These are phyloP conservation scores for Pseudopithomyces maydicus DNA, from an alignment of 2,329 filamentous ascomycete genomes.

Conservation along the genomic window DNA sequence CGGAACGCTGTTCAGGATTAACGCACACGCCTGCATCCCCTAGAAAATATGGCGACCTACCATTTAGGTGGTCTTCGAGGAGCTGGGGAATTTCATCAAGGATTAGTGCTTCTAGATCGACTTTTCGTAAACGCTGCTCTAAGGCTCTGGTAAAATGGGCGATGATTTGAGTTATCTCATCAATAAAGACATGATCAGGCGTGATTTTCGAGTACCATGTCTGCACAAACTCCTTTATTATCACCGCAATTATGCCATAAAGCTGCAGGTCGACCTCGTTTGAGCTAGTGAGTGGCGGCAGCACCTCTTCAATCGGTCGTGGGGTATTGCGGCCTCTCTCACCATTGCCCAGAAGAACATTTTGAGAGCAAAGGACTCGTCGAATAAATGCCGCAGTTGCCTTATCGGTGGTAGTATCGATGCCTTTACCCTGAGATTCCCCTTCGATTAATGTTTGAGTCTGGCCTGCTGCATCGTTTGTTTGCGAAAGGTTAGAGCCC, in stretches of 20 bases:
- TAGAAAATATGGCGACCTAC: conserved; percentile 56
- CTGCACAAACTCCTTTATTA: conserved; percentile 88
- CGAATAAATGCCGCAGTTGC: conserved; percentile 83
- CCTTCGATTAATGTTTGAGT: conserved; percentile 20
- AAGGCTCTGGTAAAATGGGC: conserved; percentile 88
- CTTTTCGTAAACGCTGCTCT: conserved; percentile 80
- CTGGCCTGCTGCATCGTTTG: conserved; percentile 19
- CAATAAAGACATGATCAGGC: conserved; percentile 83
- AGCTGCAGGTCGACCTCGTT: conserved; percentile 93
- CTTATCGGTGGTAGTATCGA: conserved; percentile 67
- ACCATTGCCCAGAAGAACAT: conserved; percentile 52
- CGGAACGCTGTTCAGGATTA: conserved; percentile 68
- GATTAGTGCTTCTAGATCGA: conserved; percentile 81
- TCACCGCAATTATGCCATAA: conserved; percentile 88
- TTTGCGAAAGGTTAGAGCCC: conserved; percentile 23
- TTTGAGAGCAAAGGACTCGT: conserved; percentile 78
- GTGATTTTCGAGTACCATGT: conserved; percentile 95
- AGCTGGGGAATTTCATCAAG: conserved; percentile 88
- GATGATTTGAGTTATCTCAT: conserved; percentile 86
- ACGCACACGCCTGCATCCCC: conserved; percentile 22
- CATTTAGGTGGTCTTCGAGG: conserved; percentile 77
- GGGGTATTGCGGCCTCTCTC: conserved; percentile 63
- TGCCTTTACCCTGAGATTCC: conserved; percentile 31
- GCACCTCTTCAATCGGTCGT: conserved; percentile 75
- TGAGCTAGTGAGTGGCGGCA: conserved; percentile 90